These are phyloP conservation scores for Colletotrichum agaves DNA, from an alignment of 2,329 filamentous ascomycete genomes.

Conservation along the genomic window DNA sequence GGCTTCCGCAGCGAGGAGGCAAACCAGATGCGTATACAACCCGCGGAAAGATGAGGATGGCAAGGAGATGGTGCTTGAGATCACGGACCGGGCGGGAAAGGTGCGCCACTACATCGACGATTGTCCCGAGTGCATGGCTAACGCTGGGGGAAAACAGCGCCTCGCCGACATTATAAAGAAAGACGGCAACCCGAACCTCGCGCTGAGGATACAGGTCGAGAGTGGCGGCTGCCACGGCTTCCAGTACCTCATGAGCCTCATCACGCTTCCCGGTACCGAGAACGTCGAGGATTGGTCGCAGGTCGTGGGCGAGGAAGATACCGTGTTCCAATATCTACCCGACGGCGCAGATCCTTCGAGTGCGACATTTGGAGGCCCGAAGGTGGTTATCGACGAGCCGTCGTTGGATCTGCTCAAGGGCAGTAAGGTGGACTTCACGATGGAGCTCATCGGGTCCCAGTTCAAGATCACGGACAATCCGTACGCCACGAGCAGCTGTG, in stretches of 20 bases:
- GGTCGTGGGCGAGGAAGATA: constrained; percentile 78
- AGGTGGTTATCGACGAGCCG: constrained; percentile 87
- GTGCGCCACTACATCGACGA: constrained; percentile 55
- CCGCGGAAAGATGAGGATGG: constrained; percentile 85
- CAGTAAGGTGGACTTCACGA: constrained; percentile 96
- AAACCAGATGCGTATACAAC: constrained; percentile 70
- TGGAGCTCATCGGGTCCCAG: constrained; percentile 87
- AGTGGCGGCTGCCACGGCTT: constrained; percentile 97
- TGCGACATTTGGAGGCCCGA: constrained; percentile 61
- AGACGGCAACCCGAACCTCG: constrained; percentile 80
- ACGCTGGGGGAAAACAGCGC: constrained; percentile 59
- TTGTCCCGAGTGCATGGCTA: background rate
- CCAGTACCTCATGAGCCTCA: constrained; percentile 93
- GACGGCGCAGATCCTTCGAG: constrained; percentile 52
- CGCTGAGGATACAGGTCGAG: constrained; percentile 91
- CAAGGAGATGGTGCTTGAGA: constrained; percentile 83
- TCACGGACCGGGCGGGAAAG: constrained; percentile 84
- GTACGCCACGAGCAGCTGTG: constrained; percentile 90
- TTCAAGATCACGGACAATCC: constrained; percentile 98
- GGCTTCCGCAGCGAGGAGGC: constrained; percentile 47
- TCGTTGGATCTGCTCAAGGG: constrained; percentile 90
- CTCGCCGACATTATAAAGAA: constrained; percentile 80
- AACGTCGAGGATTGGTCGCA: constrained; percentile 48
- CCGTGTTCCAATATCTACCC: constrained; percentile 78
- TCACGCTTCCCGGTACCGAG: constrained; percentile 63